Base-by-base conservation (phyloP, 2,329 filamentous ascomycete genomes). In the Trichocomaceae sp. region DNA sequence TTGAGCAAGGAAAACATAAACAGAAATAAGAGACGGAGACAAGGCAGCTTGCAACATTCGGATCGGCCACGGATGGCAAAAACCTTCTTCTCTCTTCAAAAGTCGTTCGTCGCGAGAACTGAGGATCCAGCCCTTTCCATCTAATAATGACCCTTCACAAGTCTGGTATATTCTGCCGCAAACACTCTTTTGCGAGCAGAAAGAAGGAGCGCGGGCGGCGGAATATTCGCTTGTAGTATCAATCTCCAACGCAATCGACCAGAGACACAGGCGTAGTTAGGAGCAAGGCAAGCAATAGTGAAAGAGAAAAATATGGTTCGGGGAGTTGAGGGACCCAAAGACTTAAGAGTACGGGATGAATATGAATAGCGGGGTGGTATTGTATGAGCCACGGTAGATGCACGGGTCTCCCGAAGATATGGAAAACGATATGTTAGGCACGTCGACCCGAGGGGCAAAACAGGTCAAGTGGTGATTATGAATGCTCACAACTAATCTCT, bases 1-100 rank as follows among this genome's bases (percentile, higher is more conserved):
- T 46, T 49, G 29, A 58, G 58, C 48, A 58, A 54, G 55, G 50
- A 53, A n/a, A 54, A 29, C 22, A 13, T 19, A n/a, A 19, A 20
- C 20, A 55, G 44, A 53, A 55, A 31, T 47, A 52, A 60, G 33
- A 49, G 55, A 58, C 13, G 39, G 63, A 57, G 58, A 35, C 59
- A 55, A 41, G 22, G 17, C 46, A n/a, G 35, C 29, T 15, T 57
- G 52, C 35, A 52, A 58, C 57, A 57, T 58, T 41, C 57, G 52
- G 55, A 57, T 44, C 46, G 42, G 47, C 20, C 47, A 50, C 51
- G 35, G 22, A 51, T 15, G 22, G 23, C 41, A 42, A 7, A 9
- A 9, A n/a, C n/a, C n/a, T n/a, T 13, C 41, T n/a, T 26, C 48
- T 13, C 33, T 49, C 10, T 50, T 13, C 12, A 23, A 26, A 2